Evolutionary conservation across 1,284 basidiomycete genomes (phyloP).

Genomic region (Ceratobasidium sp.): DNA sequence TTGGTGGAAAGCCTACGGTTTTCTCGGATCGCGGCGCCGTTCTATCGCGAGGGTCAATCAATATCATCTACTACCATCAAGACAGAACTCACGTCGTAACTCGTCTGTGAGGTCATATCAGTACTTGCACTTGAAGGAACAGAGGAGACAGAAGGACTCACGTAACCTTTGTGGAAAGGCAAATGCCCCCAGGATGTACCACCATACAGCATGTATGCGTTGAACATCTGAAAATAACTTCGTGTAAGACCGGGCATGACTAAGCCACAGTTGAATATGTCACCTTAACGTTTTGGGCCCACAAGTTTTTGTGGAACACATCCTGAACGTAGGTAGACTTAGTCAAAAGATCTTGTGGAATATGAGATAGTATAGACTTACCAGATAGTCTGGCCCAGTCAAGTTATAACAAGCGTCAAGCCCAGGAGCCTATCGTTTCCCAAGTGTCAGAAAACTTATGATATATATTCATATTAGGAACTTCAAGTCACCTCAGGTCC

Average conservation of each 20-base stretch:
- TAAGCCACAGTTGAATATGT: slow-evolving; percentile 48
- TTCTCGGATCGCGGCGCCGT: slow-evolving; percentile 68
- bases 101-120: slow-evolving; percentile 54
- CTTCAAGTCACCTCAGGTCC: slow-evolving; percentile 74
- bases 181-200: slow-evolving; percentile 84
- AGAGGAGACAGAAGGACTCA: slow-evolving; percentile 11
- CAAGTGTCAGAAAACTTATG: not conserved
- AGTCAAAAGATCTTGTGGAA: not conserved
- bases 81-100: slow-evolving; percentile 59
- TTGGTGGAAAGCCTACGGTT: slow-evolving; percentile 75
- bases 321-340: slow-evolving; percentile 57
- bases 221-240: slow-evolving; percentile 57
- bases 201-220: slow-evolving; percentile 83
- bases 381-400: slow-evolving; percentile 74
- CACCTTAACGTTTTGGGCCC: slow-evolving; percentile 81
- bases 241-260: not conserved
- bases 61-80: not conserved
- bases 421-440: slow-evolving; percentile 52
- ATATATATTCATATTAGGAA: not conserved
- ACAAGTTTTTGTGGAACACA: slow-evolving; percentile 79
- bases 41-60: slow-evolving; percentile 52
- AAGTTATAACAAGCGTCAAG: slow-evolving; percentile 67
- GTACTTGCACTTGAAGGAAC: not conserved
- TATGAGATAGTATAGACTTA: not conserved
- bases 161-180: slow-evolving; percentile 73